A percentile compares a stretch with the other conserved stretches of the same genome.
These are phyloP conservation scores for Paramecium biaurelia DNA, from an alignment of 73 alveolate species.

Conservation along the genomic window DNA sequence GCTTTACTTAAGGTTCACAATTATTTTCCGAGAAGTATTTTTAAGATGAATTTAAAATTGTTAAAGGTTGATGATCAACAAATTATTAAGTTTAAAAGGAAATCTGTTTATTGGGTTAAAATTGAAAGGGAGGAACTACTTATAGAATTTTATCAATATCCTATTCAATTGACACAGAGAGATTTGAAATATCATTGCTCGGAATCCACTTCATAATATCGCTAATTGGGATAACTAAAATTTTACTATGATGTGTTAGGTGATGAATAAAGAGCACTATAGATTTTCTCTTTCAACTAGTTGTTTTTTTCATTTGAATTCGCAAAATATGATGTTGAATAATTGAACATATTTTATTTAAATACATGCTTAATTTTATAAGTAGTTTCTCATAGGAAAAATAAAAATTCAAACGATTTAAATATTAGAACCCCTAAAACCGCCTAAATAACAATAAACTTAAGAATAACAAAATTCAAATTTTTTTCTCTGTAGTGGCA, in stretches of 20 bases:
- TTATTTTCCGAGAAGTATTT: neutral
- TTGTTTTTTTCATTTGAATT: neutral
- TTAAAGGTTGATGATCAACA: neutral
- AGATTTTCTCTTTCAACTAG: neutral
- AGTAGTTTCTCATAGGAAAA: neutral
- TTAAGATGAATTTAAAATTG: neutral
- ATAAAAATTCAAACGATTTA: neutral
- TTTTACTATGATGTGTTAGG: neutral
- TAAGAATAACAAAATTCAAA: neutral
- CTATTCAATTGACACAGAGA: neutral
- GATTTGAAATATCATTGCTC: neutral
- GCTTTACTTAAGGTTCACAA: neutral
- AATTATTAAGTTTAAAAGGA: neutral
- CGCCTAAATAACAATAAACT: neutral
- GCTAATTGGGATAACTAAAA: neutral
- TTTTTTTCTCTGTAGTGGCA: neutral
- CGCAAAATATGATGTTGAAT: neutral
- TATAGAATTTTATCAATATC: neutral
- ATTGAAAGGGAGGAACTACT: neutral
- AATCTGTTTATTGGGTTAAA: neutral
- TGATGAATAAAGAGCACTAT: neutral
- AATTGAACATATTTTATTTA: neutral
- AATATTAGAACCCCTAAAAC: neutral
- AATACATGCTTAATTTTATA: neutral
- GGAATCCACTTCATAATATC: neutral